These are phyloP conservation scores for Arachis hypogaea DNA, from an alignment of 306 rosid species.

Conservation along the genomic window DNA sequence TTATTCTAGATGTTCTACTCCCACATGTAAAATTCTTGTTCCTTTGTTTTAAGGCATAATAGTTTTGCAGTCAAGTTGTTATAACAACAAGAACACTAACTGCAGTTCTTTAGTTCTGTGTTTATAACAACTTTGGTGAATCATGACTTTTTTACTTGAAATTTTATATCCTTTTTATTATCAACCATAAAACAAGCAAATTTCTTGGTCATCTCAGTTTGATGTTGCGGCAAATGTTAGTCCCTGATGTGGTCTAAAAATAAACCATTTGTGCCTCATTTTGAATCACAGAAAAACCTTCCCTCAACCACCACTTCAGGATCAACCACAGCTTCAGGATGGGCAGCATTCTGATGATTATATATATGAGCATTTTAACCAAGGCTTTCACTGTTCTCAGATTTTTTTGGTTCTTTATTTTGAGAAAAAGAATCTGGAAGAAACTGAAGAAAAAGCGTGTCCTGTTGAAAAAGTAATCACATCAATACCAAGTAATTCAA, in stretches of 20 bases:
- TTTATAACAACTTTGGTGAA: not conserved
- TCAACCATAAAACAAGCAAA: slow-evolving; percentile 6
- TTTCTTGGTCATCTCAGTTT: slow-evolving; percentile 23
- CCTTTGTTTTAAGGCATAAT: slow-evolving; percentile 28
- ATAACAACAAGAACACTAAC: slow-evolving; percentile 11
- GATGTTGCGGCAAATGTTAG: too few relatives aligned
- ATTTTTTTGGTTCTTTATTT: slow-evolving; percentile 42
- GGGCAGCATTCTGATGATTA: slow-evolving; percentile 98
- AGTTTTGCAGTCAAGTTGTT: slow-evolving; percentile 18
- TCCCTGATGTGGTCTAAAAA: too few relatives aligned
- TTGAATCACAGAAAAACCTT: slow-evolving; percentile 71
- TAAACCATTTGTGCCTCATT: slow-evolving; percentile 3
- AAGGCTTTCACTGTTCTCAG: slow-evolving; percentile 46
- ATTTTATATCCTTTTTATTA: slow-evolving; percentile 9
- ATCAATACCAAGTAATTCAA: slow-evolving; percentile 41
- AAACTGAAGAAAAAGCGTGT: slow-evolving; percentile 36
- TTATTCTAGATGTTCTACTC: not conserved
- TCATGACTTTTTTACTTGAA: slow-evolving; percentile 17
- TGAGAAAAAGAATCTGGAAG: slow-evolving; percentile 36
- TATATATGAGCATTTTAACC: slow-evolving; percentile 52
- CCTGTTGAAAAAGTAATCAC: slow-evolving; percentile 43
- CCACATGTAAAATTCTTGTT: slow-evolving; percentile 14
- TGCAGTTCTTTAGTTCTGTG: not conserved
- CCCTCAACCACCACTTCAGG: slow-evolving; percentile 70
- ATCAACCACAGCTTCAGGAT: slow-evolving; percentile 80